A percentile compares a stretch with the other conserved stretches of the same genome.
These are phyloP conservation scores for Tolypocladium paradoxum DNA, from an alignment of 2,329 filamentous ascomycete species.

Conservation along the genomic window DNA sequence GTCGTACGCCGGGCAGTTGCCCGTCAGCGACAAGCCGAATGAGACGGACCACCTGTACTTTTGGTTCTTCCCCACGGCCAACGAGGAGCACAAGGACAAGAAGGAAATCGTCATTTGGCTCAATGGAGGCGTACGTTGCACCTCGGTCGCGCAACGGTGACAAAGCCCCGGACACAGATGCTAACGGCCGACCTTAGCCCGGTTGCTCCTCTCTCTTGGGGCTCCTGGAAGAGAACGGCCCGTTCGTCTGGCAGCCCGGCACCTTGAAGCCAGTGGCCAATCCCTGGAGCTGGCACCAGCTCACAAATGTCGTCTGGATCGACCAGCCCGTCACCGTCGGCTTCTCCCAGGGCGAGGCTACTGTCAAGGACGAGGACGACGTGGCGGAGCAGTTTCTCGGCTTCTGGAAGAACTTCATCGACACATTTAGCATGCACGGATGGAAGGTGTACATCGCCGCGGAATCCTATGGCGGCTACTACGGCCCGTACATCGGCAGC, in stretches of 20 bases:
- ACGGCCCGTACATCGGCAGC: slow-evolving; percentile 61
- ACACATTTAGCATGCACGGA: slow-evolving; percentile 56
- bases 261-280: slow-evolving; percentile 56
- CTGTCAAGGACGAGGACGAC: slow-evolving; percentile 55
- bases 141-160: background rate
- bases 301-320: slow-evolving; percentile 51
- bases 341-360: slow-evolving; percentile 55
- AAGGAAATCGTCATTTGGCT: slow-evolving; percentile 55
- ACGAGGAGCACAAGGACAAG: slow-evolving; percentile 26
- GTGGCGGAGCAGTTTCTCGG: slow-evolving; percentile 62
- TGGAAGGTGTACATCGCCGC: slow-evolving; percentile 65
- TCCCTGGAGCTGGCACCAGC: slow-evolving; percentile 53
- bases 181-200: slow-evolving; percentile 15
- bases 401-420: slow-evolving; percentile 70
- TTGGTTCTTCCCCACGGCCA: slow-evolving; percentile 54
- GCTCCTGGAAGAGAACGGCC: slow-evolving; percentile 67
- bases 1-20: slow-evolving; percentile 47
- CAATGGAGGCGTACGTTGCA: slow-evolving; percentile 36
- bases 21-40: slow-evolving; percentile 35
- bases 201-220: slow-evolving; percentile 54
- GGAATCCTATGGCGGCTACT: slow-evolving; percentile 57
- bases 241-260: slow-evolving; percentile 60
- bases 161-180: background rate
- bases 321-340: slow-evolving; percentile 60
- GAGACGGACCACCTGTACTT: slow-evolving; percentile 49